Evolutionary conservation across 257 asterid species (phyloP), one percentile per base, ranked within the genome.

Genomic region (Primulina tabacum): DNA sequence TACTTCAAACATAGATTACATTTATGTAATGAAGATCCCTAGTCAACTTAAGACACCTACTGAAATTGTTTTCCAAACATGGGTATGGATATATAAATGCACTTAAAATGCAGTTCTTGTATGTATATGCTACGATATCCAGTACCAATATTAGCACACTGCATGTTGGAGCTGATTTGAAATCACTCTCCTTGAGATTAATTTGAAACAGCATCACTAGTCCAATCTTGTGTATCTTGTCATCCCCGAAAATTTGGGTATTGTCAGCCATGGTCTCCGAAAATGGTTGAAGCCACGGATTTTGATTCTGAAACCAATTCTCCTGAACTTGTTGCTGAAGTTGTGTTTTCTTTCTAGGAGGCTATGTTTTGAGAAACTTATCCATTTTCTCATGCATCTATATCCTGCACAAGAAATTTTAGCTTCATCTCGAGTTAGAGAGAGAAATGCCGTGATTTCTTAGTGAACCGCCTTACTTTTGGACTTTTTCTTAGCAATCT

Each of bases 271-370:
- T 59, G 76, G 84, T 65, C 79, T 79, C 34, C 73, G 81, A 33
- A 92, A 80, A 47, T 84, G 83, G 69, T 74, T 65, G 69, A 92
- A 85, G 75, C 90, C 75, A 17, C 77, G 89, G 60, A 90, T 88
- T 77, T 82, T 92, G 74, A 24, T 24, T 24, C 26, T 24, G 26
- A 24, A 24, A 24, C 26, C 26, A 24, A 92, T 76, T 82, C 96
- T 37, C 77, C 83, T 90, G 68, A 85, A 61, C 81, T 81, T 90
- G 28, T 74, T 85, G 52, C 65, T 64, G 67, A 92, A 78, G 57
- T 82, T 71, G 9, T 69, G 26, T 68, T 81, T 84, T 53, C 81
- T 72, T 73, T 77, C 78, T 12, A 65, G 64, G 30, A 90, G 77
- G 68, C 83, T 88, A 68, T 73, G 67, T 61, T 83, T 90, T 47